These are phyloP conservation scores for Setomelanomma holmii DNA, from an alignment of 2,329 filamentous ascomycete genomes.

Conservation along the genomic window DNA sequence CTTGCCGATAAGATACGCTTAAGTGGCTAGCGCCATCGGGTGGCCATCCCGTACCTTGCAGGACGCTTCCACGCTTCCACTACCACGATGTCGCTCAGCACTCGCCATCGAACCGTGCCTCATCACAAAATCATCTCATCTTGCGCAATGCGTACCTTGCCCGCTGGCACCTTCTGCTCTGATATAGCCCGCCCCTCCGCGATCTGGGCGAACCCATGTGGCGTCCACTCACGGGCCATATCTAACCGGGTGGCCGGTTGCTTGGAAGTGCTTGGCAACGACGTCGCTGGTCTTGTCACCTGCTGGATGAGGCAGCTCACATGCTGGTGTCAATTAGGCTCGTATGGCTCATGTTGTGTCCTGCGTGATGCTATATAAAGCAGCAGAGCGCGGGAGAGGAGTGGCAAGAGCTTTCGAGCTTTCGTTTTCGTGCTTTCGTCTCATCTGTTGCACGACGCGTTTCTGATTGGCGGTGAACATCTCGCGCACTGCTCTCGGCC, in stretches of 20 bases:
- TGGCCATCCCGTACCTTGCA: constrained; percentile 6
- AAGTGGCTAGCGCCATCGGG: constrained; percentile 1
- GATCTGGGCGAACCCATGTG: constrained; percentile 16
- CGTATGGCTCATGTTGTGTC: constrained; percentile 20
- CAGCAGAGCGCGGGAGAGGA: background rate
- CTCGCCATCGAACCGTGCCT: background rate
- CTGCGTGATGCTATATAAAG: constrained; percentile 26
- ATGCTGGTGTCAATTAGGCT: constrained; percentile 29
- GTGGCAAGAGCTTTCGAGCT: background rate
- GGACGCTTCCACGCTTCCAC: background rate
- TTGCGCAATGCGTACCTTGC: constrained; percentile 1
- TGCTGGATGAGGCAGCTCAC: constrained; percentile 44
- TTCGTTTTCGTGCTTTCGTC: constrained; percentile 22
- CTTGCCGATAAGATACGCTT: constrained; percentile 1
- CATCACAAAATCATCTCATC: constrained; percentile 2
- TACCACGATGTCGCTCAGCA: constrained; percentile 1
- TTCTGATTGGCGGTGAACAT: too few species aligned
- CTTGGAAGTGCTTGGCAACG: constrained; percentile 40
- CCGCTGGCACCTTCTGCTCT: constrained; percentile 32
- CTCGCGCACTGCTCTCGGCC: too few species aligned
- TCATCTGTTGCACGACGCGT: constrained; percentile 23
- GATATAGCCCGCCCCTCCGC: constrained; percentile 17
- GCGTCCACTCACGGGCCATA: constrained; percentile 26
- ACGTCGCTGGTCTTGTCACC: constrained; percentile 41
- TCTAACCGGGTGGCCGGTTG: constrained; percentile 41